Evolutionary conservation across 2,329 filamentous ascomycete species (phyloP), one percentile per base, ranked within the genome.

Genomic region (Hirsutella minnesotensis): DNA sequence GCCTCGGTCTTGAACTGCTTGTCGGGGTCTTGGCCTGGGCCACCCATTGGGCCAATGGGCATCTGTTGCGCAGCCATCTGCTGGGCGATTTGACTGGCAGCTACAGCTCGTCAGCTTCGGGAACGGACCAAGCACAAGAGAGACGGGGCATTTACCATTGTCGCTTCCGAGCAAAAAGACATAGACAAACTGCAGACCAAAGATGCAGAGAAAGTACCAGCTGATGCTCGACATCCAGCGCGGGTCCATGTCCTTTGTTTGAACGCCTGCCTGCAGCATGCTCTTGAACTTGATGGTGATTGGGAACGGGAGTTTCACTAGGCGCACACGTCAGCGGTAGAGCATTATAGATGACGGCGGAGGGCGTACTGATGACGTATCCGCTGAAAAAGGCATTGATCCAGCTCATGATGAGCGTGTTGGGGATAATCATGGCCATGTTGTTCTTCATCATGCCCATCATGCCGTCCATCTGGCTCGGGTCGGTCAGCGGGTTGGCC

Each of bases 401-500:
- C 92, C 92, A 98, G 51, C 90, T 92, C 92, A 98, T 98, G 53
- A 98, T 98, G 60, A 98, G 67, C 5, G 89, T 96, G 65, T 98
- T 95, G 39, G 92, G 92, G 45, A 98, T 87, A 70, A 98, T 96
- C 92, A 96, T 98, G 50, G 92, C 90, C 85, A 98, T 95, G 61
- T 98, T 95, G 45, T 89, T 89, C 77, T 98, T 98, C 86, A 98
- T 94, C 87, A 95, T 95, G 53, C 92, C 90, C 92, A 98, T 98
- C 92, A 98, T 98, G 53, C 89, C 90, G 60, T 98, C 94, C 92
- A 98, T 98, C 45, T 86, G 87, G 39, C 83, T 83, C 19, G 94
- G 94, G 62, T 98, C 92, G 10, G 83, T 86, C 78, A 98, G 88
- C 4, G 92, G 92, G 65, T 96, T 98, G 31, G 86, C 79, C 18